These are phyloP conservation scores for Leccinum ochraceum DNA, from an alignment of 768 basidiomycete genomes.

Conservation along the genomic window DNA sequence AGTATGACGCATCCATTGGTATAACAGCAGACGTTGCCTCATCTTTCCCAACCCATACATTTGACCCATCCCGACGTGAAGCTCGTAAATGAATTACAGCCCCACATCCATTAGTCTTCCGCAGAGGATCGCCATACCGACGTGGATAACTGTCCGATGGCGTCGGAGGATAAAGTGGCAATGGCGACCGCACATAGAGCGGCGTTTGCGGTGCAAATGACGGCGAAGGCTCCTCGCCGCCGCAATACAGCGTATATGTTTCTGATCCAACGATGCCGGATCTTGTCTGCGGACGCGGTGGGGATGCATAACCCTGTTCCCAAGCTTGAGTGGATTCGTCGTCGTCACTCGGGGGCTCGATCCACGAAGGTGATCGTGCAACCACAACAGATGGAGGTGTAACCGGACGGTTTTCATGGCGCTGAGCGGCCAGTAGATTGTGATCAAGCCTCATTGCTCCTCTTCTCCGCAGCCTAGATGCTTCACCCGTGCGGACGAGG, in stretches of 20 bases:
- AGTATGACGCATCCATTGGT: constrained; percentile 57
- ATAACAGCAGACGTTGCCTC: constrained; percentile 55
- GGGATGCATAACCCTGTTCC: constrained; percentile 35
- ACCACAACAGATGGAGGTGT: constrained; percentile 31
- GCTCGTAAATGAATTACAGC: constrained; percentile 58
- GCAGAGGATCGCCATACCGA: constrained; percentile 3
- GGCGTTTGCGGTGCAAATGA: constrained; percentile 9
- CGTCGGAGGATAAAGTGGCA: constrained; percentile 37
- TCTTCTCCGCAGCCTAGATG: constrained; percentile 68
- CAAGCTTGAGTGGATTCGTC: constrained; percentile 35
- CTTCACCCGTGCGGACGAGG: constrained; percentile 71
- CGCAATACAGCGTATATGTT: constrained; percentile 43
- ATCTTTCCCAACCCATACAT: constrained; percentile 60
- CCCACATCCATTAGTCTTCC: constrained; percentile 59
- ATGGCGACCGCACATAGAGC: constrained; percentile 36
- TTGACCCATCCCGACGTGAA: constrained; percentile 49
- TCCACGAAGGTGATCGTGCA: constrained; percentile 35
- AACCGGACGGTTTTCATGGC: constrained; percentile 26
- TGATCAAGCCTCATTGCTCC: constrained; percentile 71
- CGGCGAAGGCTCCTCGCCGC: constrained; percentile 31
- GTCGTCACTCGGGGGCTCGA: constrained; percentile 34
- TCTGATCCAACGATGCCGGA: constrained; percentile 19
- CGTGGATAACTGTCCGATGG: constrained; percentile 22
- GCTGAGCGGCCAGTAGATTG: constrained; percentile 29
- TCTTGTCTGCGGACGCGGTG: constrained; percentile 25